phyloP scores from a whole-genome alignment of 2,329 filamentous ascomycete genomes.

The Claviceps paspali region DNA sequence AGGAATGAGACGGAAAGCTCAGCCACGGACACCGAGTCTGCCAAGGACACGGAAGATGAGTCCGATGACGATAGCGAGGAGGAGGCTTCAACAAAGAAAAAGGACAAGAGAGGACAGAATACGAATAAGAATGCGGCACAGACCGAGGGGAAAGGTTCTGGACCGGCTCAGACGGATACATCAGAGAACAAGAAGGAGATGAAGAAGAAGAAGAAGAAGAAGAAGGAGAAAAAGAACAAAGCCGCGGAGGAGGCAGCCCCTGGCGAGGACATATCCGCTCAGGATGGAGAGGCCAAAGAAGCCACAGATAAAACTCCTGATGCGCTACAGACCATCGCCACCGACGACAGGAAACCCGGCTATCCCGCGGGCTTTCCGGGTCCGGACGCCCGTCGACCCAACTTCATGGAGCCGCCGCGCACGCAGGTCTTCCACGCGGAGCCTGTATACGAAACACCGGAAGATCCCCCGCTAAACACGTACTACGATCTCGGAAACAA shows the following conservation, averaged over 20 bases:
- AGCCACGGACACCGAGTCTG: conserved; percentile 12
- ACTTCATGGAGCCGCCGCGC: conserved; percentile 31
- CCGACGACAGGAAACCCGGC: conserved; percentile 9
- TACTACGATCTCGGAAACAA: conserved; percentile 39
- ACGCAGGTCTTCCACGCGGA: conserved; percentile 38
- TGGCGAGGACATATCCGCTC: neutral
- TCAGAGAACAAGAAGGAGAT: neutral
- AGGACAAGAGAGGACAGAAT: too few species aligned
- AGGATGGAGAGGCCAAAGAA: conserved; percentile 6
- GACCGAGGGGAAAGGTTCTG: too few species aligned
- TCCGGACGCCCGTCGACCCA: conserved; percentile 22
- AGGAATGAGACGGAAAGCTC: conserved; percentile 6
- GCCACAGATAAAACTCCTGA: conserved; percentile 6
- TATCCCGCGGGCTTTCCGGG: conserved; percentile 15
- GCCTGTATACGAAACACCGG: conserved; percentile 34
- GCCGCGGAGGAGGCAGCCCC: too few species aligned
- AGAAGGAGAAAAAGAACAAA: conserved; percentile 2
- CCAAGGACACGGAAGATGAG: too few species aligned
- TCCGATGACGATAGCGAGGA: too few species aligned
- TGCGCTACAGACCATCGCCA: conserved; percentile 4
- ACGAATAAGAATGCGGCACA: too few species aligned
- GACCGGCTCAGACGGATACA: too few species aligned
- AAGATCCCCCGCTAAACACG: conserved; percentile 43
- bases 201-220: conserved; percentile 6
- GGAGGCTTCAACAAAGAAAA: too few species aligned